A percentile compares a stretch with the other conserved stretches of the same genome.
phyloP scores from a whole-genome alignment of 2,329 filamentous ascomycete genomes.

The Aspergillus sp. region DNA sequence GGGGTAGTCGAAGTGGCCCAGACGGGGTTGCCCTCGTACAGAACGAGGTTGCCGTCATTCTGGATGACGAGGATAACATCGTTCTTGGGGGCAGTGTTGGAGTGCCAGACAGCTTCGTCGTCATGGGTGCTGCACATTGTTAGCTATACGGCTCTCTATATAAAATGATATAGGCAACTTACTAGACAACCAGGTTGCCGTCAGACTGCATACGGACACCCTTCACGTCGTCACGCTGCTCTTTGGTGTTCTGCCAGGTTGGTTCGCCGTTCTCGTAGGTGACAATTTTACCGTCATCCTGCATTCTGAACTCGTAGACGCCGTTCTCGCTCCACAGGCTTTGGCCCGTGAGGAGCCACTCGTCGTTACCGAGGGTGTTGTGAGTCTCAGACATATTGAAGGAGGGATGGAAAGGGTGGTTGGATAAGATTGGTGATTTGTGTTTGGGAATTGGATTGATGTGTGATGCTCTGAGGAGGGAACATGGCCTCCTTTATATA shows the following conservation, averaged over 20 bases:
- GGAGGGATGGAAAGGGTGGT: neutral
- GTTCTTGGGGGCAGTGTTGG: neutral
- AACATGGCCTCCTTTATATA: neutral
- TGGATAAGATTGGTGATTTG: neutral
- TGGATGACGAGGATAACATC: neutral
- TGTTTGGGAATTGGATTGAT: neutral
- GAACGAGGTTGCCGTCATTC: constrained; percentile 1
- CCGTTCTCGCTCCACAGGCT: constrained; percentile 1
- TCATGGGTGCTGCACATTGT: neutral
- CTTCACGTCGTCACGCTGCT: neutral
- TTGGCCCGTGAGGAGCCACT: neutral
- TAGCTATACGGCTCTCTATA: neutral
- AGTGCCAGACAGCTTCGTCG: neutral
- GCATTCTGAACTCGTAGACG: neutral
- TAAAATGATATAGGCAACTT: neutral
- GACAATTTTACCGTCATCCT: constrained; percentile 1
- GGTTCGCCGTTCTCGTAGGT: neutral
- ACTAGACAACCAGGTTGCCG: constrained; percentile 1
- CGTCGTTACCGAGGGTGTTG: constrained; percentile 1
- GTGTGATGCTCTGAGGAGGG: neutral
- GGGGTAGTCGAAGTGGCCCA: neutral
- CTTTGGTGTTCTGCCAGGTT: neutral
- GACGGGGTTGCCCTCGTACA: constrained; percentile 1
- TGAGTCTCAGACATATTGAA: neutral
- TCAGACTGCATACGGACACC: neutral